Percentiles rank a stretch among this genome's conserved stretches.
Conservation (phyloP, 2,329 filamentous ascomycete species). For the Fusarium sp. region DNA sequence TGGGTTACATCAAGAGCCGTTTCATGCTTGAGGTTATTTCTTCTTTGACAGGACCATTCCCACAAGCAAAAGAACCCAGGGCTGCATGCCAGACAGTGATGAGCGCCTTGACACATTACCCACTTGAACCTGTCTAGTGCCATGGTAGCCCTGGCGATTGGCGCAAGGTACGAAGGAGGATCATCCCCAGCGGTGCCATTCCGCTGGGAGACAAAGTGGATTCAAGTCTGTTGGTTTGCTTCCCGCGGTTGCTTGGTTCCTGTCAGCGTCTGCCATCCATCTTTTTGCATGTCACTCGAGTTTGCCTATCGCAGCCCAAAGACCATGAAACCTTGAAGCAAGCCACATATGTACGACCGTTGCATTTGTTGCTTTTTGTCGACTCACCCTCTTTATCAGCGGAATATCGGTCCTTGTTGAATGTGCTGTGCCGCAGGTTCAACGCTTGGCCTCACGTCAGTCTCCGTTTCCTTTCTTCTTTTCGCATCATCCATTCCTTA, state of each 20-base stretch:
- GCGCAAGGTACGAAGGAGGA: conserved; percentile 1
- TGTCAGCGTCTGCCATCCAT: neutral
- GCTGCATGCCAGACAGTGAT: neutral
- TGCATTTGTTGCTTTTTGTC: neutral
- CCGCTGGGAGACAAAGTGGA: neutral
- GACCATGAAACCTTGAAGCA: neutral
- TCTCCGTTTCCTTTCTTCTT: neutral
- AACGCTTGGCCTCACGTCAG: neutral
- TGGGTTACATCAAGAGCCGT: neutral
- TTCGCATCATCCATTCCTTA: neutral
- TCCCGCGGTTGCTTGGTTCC: neutral
- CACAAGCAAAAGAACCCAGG: neutral
- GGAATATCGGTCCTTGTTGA: neutral
- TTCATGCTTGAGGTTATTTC: neutral
- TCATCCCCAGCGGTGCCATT: neutral
- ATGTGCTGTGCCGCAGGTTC: neutral
- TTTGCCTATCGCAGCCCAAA: neutral
- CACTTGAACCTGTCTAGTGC: neutral
- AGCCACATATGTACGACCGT: neutral
- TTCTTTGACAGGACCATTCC: neutral
- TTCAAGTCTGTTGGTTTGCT: neutral
- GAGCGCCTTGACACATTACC: neutral
- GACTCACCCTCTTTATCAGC: neutral
- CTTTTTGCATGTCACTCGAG: neutral
- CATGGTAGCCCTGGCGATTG: neutral